Conservation (phyloP, 75 land plant species). For the Azolla pinnata region DNA sequence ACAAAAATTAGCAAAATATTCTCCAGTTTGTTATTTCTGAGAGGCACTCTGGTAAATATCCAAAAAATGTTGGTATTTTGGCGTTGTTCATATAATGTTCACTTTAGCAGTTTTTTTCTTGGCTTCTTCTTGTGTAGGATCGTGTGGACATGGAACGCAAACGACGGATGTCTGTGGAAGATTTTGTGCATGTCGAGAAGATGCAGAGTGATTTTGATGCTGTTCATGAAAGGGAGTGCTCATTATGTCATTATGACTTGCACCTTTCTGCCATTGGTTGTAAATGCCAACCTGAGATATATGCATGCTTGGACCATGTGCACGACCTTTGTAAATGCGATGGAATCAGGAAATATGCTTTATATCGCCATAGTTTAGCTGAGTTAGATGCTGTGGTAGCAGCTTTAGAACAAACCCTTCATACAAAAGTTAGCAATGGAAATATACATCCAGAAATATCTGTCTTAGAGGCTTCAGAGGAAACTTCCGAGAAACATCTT, state of each 20-base stretch:
- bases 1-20: too few relatives aligned
- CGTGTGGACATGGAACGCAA: constrained; percentile 49
- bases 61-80: background rate
- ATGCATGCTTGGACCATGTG: constrained; percentile 62
- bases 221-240: constrained; percentile 50
- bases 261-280: constrained; percentile 84
- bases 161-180: constrained; percentile 36
- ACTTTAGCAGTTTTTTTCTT: constrained; percentile 3
- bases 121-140: constrained; percentile 23
- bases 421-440: too few relatives aligned
- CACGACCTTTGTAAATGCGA: constrained; percentile 54
- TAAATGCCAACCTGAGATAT: constrained; percentile 56
- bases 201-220: constrained; percentile 50
- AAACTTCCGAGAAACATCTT: too few relatives aligned
- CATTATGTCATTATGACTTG: constrained; percentile 62
- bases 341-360: constrained; percentile 42
- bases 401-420: constrained; percentile 65
- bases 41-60: too few relatives aligned
- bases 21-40: too few relatives aligned
- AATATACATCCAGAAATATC: too few relatives aligned
- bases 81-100: background rate
- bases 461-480: too few relatives aligned
- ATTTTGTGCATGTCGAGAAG: constrained; percentile 15
- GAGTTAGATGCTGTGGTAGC: constrained; percentile 61
- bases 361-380: constrained; percentile 49